These are phyloP conservation scores for Danielia reshetovae DNA, from an alignment of 805 yeast species.

Conservation along the genomic window DNA sequence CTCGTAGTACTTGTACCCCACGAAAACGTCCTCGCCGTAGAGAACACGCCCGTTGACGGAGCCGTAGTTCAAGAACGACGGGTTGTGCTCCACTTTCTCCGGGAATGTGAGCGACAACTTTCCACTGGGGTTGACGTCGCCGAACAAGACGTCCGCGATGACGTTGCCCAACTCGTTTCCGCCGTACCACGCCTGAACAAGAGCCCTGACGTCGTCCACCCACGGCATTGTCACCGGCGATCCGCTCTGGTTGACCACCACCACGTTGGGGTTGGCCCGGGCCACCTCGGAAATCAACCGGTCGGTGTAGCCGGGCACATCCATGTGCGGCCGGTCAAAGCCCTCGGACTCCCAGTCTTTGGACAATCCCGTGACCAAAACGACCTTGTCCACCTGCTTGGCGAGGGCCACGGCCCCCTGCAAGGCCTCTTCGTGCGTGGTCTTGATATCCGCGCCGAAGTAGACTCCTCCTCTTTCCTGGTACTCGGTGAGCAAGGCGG, in stretches of 20 bases:
- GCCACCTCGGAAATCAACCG: conserved; percentile 22
- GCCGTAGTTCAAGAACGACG: conserved; percentile 26
- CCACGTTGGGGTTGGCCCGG: conserved; percentile 26
- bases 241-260: conserved; percentile 32
- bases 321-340: conserved; percentile 26
- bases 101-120: conserved; percentile 26
- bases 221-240: conserved; percentile 32
- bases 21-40: conserved; percentile 31
- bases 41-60: conserved; percentile 30
- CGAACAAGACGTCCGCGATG: conserved; percentile 30
- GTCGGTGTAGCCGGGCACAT: conserved; percentile 26
- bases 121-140: conserved; percentile 31
- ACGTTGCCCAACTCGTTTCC: conserved; percentile 32
- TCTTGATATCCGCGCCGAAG: conserved; percentile 22
- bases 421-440: conserved; percentile 22
- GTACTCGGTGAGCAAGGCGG: conserved; percentile 10
- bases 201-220: conserved; percentile 20
- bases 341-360: conserved; percentile 32
- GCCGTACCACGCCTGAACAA: conserved; percentile 35
- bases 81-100: conserved; percentile 21
- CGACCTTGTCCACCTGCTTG: conserved; percentile 25
- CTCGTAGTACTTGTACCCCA: conserved; percentile 31
- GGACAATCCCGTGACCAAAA: conserved; percentile 24
- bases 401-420: conserved; percentile 24
- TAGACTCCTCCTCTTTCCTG: conserved; percentile 23